phyloP scores from a whole-genome alignment of 257 asterid species.

The Verbena officinalis region DNA sequence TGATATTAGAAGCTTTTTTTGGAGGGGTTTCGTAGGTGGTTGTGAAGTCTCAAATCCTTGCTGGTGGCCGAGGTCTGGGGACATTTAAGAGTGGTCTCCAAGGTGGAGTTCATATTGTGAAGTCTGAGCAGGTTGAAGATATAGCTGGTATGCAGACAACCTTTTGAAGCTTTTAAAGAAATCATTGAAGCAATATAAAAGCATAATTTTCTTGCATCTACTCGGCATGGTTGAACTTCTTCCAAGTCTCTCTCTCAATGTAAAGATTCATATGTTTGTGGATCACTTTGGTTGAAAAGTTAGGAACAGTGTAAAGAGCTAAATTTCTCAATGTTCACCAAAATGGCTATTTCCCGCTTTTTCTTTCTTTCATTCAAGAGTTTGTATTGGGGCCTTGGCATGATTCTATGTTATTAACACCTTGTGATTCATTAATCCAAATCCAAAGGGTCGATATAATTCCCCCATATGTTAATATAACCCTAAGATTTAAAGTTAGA shows the following conservation, averaged over 20 bases:
- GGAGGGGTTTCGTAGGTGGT: constrained; percentile 71
- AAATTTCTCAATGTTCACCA: background rate
- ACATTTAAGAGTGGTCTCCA: constrained; percentile 89
- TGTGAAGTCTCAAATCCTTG: constrained; percentile 94
- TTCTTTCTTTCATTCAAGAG: constrained; percentile 6
- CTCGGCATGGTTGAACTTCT: constrained; percentile 20
- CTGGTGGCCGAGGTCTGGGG: constrained; percentile 93
- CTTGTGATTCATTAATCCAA: constrained; percentile 3
- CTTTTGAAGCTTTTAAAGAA: background rate
- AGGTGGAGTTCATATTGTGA: constrained; percentile 94
- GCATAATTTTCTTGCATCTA: constrained; percentile 6
- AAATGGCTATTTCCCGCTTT: constrained; percentile 14
- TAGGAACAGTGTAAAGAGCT: background rate
- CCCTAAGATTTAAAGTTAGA: background rate
- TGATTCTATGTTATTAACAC: constrained; percentile 12
- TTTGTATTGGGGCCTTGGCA: constrained; percentile 1
- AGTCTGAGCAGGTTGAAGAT: constrained; percentile 75
- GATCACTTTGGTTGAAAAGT: constrained; percentile 12
- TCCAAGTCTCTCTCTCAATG: constrained; percentile 7
- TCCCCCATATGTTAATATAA: constrained; percentile 5
- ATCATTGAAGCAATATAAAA: constrained; percentile 9
- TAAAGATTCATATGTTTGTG: constrained; percentile 8
- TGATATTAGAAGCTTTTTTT: constrained; percentile 20
- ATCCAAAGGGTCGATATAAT: background rate
- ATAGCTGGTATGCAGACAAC: constrained; percentile 61